These are phyloP conservation scores for Lentinula guzmanii DNA, from an alignment of 768 basidiomycete species.

Conservation along the genomic window DNA sequence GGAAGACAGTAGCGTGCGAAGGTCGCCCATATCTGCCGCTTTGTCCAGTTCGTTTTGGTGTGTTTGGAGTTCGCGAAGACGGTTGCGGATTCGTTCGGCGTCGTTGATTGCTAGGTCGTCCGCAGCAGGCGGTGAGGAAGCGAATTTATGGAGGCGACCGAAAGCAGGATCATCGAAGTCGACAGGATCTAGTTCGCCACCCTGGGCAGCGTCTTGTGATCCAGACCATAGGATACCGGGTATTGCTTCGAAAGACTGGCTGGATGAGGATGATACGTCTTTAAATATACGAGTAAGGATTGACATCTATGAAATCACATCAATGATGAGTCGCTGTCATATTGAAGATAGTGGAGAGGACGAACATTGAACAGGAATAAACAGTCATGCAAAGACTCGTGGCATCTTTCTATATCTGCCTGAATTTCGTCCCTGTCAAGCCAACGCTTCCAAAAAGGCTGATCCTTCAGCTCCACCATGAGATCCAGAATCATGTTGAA, in stretches of 20 bases:
- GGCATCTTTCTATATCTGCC: slow-evolving; percentile 32
- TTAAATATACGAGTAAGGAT: not conserved
- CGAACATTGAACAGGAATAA: slow-evolving; percentile 31
- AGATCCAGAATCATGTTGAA: slow-evolving; percentile 30
- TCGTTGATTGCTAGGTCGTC: not conserved
- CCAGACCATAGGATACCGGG: slow-evolving; percentile 20
- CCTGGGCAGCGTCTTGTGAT: not conserved
- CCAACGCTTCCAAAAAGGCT: slow-evolving; percentile 54
- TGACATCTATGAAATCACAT: not conserved
- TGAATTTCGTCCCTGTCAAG: slow-evolving; percentile 46
- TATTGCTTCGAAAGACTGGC: slow-evolving; percentile 34
- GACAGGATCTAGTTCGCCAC: not conserved
- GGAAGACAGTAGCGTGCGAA: slow-evolving; percentile 30
- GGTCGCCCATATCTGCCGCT: slow-evolving; percentile 28
- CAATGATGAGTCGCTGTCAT: not conserved
- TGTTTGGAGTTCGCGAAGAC: slow-evolving; percentile 9
- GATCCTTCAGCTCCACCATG: slow-evolving; percentile 34
- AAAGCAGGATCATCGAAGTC: not conserved
- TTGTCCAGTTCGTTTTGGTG: slow-evolving; percentile 30
- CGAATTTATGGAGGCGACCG: not conserved
- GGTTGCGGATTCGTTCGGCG: not conserved
- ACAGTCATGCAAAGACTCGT: slow-evolving; percentile 37
- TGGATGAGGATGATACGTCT: slow-evolving; percentile 15
- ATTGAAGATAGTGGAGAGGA: not conserved
- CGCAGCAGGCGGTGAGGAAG: not conserved